phyloP scores from a whole-genome alignment of 1,284 basidiomycete species.

The Trametes sp. region DNA sequence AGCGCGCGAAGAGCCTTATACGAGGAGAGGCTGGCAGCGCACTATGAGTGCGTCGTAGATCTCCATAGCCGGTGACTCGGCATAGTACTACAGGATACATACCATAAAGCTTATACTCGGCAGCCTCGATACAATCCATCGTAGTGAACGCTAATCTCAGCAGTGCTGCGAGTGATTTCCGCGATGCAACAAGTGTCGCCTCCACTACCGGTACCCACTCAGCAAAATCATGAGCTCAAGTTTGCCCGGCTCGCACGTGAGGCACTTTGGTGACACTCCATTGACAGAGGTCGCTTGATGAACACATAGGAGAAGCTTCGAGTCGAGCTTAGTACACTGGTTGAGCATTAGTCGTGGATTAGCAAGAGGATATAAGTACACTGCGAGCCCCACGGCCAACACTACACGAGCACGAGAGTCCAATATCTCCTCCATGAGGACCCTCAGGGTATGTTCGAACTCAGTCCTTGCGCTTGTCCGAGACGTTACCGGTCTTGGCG shows the following conservation, averaged over 20 bases:
- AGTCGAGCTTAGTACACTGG: too few relatives aligned
- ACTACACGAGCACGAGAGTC: not conserved
- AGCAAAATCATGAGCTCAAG: too few relatives aligned
- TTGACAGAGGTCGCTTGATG: too few relatives aligned
- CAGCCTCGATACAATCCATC: too few relatives aligned
- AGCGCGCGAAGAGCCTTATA: conserved; percentile 5
- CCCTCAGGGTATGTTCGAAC: not conserved
- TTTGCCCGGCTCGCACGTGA: too few relatives aligned
- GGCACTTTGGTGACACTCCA: too few relatives aligned
- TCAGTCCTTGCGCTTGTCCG: conserved; percentile 56
- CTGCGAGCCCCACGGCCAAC: not conserved
- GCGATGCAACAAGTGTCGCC: too few relatives aligned
- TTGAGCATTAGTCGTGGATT: not conserved
- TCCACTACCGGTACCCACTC: too few relatives aligned
- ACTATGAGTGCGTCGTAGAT: not conserved
- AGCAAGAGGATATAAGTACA: not conserved
- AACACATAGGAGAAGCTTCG: not conserved
- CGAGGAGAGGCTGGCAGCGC: not conserved
- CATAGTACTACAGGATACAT: too few relatives aligned
- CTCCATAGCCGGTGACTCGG: too few relatives aligned
- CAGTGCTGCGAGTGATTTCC: not conserved
- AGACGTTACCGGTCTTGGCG: conserved; percentile 64
- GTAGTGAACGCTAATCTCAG: too few relatives aligned
- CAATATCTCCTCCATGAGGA: conserved; percentile 3
- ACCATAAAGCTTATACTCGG: too few relatives aligned